Evolutionary conservation across 140 eudicot genomes (phyloP).

Genomic region (Cichorium intybus): DNA sequence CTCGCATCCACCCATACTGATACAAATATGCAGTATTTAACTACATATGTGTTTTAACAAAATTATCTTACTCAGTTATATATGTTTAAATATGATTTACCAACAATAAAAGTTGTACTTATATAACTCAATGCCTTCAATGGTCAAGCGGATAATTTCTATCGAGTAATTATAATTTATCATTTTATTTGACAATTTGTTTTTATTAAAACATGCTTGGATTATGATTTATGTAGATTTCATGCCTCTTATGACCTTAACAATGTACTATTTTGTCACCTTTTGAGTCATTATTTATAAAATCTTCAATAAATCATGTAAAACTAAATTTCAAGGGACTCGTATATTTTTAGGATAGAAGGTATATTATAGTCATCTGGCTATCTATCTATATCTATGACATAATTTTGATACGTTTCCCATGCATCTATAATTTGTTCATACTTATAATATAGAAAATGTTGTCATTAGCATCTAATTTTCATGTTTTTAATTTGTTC

Average conservation of each 20-base stretch:
- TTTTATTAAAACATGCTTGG: not conserved
- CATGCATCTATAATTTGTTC: not conserved
- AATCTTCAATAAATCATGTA: not conserved
- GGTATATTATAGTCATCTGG: not conserved
- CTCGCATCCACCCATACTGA: not conserved
- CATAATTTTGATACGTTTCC: not conserved
- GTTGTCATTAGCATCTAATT: slow-evolving; percentile 3
- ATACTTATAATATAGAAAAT: not conserved
- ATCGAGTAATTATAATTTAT: not conserved
- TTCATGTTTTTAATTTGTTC: slow-evolving; percentile 26
- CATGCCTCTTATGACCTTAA: not conserved
- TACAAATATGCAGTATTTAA: not conserved
- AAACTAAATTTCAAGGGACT: not conserved
- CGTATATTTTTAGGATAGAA: not conserved
- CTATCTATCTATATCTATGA: not conserved
- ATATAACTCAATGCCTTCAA: not conserved
- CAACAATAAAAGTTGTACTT: not conserved
- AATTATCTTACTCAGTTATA: not conserved
- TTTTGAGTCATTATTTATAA: not conserved
- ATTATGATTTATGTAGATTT: not conserved
- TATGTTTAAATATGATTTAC: not conserved
- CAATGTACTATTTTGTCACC: not conserved
- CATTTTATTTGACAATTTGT: not conserved
- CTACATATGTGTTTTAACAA: not conserved
- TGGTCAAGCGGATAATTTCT: not conserved